phyloP scores from a whole-genome alignment of 2,329 filamentous ascomycete species.

The Nigrospora osmanthi region DNA sequence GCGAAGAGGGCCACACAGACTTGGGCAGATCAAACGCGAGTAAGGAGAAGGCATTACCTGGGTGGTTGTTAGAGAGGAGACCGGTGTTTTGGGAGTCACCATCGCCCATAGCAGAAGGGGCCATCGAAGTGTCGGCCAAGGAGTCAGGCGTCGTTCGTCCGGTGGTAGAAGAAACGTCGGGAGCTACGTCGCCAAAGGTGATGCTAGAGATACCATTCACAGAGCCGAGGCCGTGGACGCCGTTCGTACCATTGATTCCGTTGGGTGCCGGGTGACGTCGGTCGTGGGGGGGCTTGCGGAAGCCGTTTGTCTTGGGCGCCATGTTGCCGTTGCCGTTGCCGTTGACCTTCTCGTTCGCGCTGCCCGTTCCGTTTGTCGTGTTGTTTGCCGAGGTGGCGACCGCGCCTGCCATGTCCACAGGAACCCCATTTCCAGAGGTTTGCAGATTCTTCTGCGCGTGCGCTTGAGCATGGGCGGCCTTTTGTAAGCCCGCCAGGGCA shows the following conservation, averaged over 20 bases:
- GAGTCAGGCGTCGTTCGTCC: background rate
- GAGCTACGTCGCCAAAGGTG: slow-evolving; percentile 2
- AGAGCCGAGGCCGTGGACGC: slow-evolving; percentile 1
- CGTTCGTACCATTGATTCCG: slow-evolving; percentile 1
- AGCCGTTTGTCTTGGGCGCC: background rate
- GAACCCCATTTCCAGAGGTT: slow-evolving; percentile 11
- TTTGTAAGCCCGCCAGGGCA: background rate
- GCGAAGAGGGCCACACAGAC: no score
- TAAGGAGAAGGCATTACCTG: no score
- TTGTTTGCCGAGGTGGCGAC: slow-evolving; percentile 3
- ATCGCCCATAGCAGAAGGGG: background rate
- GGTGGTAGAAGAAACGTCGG: background rate
- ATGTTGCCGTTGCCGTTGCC: slow-evolving; percentile 1
- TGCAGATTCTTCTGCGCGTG: background rate
- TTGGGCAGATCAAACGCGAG: background rate
- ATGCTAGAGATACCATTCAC: slow-evolving; percentile 2
- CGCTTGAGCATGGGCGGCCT: background rate
- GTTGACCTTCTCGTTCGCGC: background rate
- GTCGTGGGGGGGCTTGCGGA: background rate
- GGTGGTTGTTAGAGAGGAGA: no score
- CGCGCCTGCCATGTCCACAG: slow-evolving; percentile 17
- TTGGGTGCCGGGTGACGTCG: slow-evolving; percentile 2
- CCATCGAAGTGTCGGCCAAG: slow-evolving; percentile 1
- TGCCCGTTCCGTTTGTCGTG: slow-evolving; percentile 1
- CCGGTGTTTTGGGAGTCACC: background rate